A percentile compares a stretch with the other conserved stretches of the same genome.
phyloP scores from a whole-genome alignment of 2,329 filamentous ascomycete species.

The Elsinoe batatas region DNA sequence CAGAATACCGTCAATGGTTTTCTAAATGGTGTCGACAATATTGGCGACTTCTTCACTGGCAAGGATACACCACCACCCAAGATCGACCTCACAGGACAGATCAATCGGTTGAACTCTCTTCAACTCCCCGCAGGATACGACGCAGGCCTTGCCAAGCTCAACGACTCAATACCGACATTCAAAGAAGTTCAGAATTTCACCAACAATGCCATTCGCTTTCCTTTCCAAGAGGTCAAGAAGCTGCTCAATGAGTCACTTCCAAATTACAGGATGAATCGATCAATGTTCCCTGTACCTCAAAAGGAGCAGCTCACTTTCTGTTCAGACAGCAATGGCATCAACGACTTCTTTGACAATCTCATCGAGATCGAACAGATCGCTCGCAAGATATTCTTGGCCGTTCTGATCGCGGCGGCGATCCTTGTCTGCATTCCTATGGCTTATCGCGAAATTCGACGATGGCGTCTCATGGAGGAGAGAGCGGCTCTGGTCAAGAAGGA shows the following conservation, averaged over 20 bases:
- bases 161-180: constrained; percentile 73
- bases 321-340: constrained; percentile 71
- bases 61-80: constrained; percentile 36
- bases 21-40: constrained; percentile 39
- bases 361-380: constrained; percentile 57
- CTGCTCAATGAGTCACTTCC: constrained; percentile 62
- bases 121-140: constrained; percentile 60
- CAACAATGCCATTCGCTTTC: constrained; percentile 60
- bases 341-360: constrained; percentile 70
- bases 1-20: constrained; percentile 48
- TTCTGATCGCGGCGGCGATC: constrained; percentile 61
- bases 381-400: constrained; percentile 64
- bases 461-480: constrained; percentile 60
- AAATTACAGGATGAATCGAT: constrained; percentile 66
- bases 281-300: constrained; percentile 68
- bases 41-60: constrained; percentile 32
- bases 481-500: constrained; percentile 55
- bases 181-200: constrained; percentile 75
- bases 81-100: constrained; percentile 55
- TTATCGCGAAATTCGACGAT: constrained; percentile 68
- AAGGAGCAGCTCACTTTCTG: constrained; percentile 83
- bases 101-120: constrained; percentile 60
- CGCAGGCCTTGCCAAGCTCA: constrained; percentile 59
- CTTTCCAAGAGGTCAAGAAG: constrained; percentile 71
- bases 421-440: constrained; percentile 69